phyloP scores from a whole-genome alignment of 768 basidiomycete genomes.

The Leccinum disarticulatum region DNA sequence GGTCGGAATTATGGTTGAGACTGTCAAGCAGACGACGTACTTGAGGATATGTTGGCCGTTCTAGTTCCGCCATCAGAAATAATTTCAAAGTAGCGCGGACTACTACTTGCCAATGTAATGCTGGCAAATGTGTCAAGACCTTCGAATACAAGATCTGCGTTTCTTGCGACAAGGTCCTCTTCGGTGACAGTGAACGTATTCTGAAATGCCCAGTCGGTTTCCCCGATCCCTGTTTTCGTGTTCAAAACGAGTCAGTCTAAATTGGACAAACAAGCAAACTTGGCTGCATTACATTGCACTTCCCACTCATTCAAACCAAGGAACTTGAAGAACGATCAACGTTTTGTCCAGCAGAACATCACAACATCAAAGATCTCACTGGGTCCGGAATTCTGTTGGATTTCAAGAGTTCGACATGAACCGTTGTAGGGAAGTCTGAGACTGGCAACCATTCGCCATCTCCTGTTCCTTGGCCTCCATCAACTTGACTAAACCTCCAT shows the following conservation, averaged over 20 bases:
- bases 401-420: constrained; percentile 84
- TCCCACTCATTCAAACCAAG: constrained; percentile 84
- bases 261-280: background rate
- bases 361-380: constrained; percentile 42
- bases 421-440: constrained; percentile 75
- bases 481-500: constrained; percentile 71
- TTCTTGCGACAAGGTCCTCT: constrained; percentile 42
- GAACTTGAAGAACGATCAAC: constrained; percentile 45
- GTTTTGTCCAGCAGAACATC: background rate
- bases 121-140: constrained; percentile 88
- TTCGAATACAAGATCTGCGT: constrained; percentile 81
- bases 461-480: constrained; percentile 56
- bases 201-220: constrained; percentile 82
- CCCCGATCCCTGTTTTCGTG: constrained; percentile 72
- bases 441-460: constrained; percentile 66
- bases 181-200: constrained; percentile 56
- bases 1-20: background rate
- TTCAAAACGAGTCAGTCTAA: background rate
- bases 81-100: background rate
- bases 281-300: constrained; percentile 68
- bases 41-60: constrained; percentile 70
- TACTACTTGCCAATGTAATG: constrained; percentile 54
- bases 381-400: constrained; percentile 78
- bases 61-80: constrained; percentile 38
- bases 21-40: constrained; percentile 32